Evolutionary conservation across 768 basidiomycete genomes (phyloP).

Genomic region (Coprinellus micaceus): DNA sequence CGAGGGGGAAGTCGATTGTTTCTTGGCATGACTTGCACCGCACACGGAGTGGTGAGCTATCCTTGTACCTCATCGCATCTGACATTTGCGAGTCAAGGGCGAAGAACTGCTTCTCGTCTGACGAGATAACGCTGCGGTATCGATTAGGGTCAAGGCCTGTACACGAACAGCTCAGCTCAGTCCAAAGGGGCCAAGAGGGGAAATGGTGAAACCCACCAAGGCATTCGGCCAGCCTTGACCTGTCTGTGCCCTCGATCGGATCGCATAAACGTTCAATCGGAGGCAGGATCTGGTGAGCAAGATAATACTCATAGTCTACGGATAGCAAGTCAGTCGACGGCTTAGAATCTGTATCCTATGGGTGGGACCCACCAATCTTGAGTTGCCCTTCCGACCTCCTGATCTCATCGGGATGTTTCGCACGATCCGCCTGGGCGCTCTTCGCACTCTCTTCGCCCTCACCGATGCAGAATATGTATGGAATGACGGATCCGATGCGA

Average conservation of each 20-base stretch:
- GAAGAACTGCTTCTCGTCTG: conserved; percentile 65
- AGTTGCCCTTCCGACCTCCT: conserved; percentile 61
- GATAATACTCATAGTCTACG: conserved; percentile 87
- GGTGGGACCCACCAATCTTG: conserved; percentile 57
- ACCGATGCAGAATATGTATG: conserved; percentile 87
- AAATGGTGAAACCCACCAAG: conserved; percentile 52
- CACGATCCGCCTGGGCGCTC: conserved; percentile 81
- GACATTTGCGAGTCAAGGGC: conserved; percentile 87
- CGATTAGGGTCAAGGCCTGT: conserved; percentile 32
- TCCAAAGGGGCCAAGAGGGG: conserved; percentile 17
- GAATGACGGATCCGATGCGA: conserved; percentile 87
- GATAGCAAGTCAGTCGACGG: neutral
- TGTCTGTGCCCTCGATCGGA: conserved; percentile 93
- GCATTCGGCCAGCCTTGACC: conserved; percentile 89
- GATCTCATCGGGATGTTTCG: conserved; percentile 92
- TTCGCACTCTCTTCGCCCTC: conserved; percentile 71
- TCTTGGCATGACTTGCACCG: conserved; percentile 75
- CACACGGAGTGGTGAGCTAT: conserved; percentile 66
- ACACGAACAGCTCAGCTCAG: conserved; percentile 22
- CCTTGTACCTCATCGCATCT: conserved; percentile 83
- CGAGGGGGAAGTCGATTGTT: conserved; percentile 51
- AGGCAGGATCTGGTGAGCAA: conserved; percentile 88
- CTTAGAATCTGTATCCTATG: conserved; percentile 4
- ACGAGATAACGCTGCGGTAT: conserved; percentile 30
- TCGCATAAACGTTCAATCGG: conserved; percentile 95